These are phyloP conservation scores for Aspergillus sp. DNA, from an alignment of 2,329 filamentous ascomycete genomes.

Conservation along the genomic window DNA sequence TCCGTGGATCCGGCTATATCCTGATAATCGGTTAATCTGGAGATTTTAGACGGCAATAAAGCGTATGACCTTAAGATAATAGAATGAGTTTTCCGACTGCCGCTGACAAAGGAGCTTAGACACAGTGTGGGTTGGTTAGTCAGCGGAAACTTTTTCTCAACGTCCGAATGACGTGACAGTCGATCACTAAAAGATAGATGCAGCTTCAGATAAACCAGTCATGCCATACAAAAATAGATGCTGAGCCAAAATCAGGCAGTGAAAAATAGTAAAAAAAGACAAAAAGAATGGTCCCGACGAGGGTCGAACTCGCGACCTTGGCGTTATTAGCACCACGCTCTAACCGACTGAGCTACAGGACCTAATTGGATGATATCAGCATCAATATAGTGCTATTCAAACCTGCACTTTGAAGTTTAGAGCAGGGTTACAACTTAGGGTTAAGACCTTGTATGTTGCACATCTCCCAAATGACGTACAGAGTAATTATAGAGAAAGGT, in stretches of 20 bases:
- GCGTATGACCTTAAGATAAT: not conserved
- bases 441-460: no score
- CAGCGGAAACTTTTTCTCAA: not conserved
- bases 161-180: no score
- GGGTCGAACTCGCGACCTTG: conserved; percentile 11
- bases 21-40: not conserved
- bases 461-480: no score
- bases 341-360: conserved; percentile 11
- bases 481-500: no score
- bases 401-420: no score
- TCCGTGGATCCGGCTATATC: no score
- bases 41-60: not conserved
- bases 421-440: no score
- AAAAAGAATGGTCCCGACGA: conserved; percentile 7
- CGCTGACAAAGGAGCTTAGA: conserved; percentile 5
- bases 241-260: no score
- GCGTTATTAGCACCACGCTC: conserved; percentile 11
- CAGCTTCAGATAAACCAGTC: no score
- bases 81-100: not conserved
- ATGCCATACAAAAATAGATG: no score
- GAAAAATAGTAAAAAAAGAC: not conserved
- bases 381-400: no score
- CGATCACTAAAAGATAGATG: no score
- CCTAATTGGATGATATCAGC: not conserved
- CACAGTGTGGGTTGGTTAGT: not conserved